Evolutionary conservation across 1,284 basidiomycete genomes (phyloP).

Genomic region (Irpex sp.): DNA sequence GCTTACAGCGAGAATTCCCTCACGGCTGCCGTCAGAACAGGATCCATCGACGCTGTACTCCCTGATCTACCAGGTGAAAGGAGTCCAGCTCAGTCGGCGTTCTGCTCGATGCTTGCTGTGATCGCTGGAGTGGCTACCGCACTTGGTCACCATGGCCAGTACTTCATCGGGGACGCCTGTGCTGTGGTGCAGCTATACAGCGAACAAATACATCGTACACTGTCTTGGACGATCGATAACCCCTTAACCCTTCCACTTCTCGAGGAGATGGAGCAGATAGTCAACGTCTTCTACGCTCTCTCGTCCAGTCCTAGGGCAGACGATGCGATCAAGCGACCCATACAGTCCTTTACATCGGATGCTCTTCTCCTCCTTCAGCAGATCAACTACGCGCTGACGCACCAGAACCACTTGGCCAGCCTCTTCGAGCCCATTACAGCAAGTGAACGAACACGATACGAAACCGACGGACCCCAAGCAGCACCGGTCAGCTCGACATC

Average conservation of each 20-base stretch:
- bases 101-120: slow-evolving; percentile 84
- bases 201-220: slow-evolving; percentile 71
- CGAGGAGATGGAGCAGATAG: slow-evolving; percentile 79
- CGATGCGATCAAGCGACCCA: slow-evolving; percentile 53
- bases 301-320: slow-evolving; percentile 50
- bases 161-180: slow-evolving; percentile 83
- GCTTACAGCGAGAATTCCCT: slow-evolving; percentile 85
- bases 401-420: slow-evolving; percentile 83
- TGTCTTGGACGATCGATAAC: slow-evolving; percentile 80
- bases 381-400: slow-evolving; percentile 85
- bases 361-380: slow-evolving; percentile 80
- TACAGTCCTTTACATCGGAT: slow-evolving; percentile 63
- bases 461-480: slow-evolving; percentile 44
- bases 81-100: slow-evolving; percentile 76
- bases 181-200: slow-evolving; percentile 85
- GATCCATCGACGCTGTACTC: slow-evolving; percentile 65
- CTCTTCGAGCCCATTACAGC: slow-evolving; percentile 77
- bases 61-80: slow-evolving; percentile 70
- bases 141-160: slow-evolving; percentile 69
- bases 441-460: slow-evolving; percentile 68
- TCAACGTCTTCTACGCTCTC: slow-evolving; percentile 73
- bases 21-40: slow-evolving; percentile 71
- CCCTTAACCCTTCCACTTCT: slow-evolving; percentile 68
- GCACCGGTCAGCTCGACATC: slow-evolving; percentile 30
- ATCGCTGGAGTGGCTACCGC: slow-evolving; percentile 71